A percentile compares a stretch with the other conserved stretches of the same genome.
Conservation (phyloP, 108 stramenopile species). For the Skeletonema grethae region DNA sequence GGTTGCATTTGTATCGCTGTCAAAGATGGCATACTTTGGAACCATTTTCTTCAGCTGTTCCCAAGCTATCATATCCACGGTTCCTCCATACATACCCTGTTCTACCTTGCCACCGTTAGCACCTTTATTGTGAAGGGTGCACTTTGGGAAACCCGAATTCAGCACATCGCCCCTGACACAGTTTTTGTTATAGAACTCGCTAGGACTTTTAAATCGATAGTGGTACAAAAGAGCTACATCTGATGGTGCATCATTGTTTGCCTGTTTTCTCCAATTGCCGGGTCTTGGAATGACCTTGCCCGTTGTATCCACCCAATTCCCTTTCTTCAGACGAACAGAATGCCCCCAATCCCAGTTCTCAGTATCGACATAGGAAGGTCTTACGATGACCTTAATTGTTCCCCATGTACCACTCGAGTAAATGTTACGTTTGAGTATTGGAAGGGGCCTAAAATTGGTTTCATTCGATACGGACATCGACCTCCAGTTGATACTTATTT, state of each 20-base stretch:
- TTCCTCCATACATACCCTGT: background rate
- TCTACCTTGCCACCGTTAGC: background rate
- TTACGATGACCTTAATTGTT: background rate
- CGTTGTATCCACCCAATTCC: constrained; percentile 11
- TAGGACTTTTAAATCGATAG: background rate
- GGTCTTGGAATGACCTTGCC: background rate
- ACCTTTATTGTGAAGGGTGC: too few species aligned
- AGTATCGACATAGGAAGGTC: background rate
- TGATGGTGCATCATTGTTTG: background rate
- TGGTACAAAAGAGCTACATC: background rate
- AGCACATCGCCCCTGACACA: background rate
- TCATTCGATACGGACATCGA: background rate
- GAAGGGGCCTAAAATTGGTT: constrained; percentile 1
- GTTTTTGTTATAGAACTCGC: background rate
- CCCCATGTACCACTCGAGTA: background rate
- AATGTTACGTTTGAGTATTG: background rate
- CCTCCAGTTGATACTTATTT: constrained; percentile 9
- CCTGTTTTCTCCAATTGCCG: background rate
- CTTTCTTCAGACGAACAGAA: constrained; percentile 4
- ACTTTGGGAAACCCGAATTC: background rate
- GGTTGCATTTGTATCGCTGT: background rate
- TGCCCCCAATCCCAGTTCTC: constrained; percentile 11
- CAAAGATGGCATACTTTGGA: constrained; percentile 21
- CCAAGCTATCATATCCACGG: background rate
- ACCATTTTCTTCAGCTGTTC: constrained; percentile 11